Evolutionary conservation across 352 stramenopile genomes (phyloP), one percentile per base, ranked within the genome.

Genomic region (Phytopythium vexans): DNA sequence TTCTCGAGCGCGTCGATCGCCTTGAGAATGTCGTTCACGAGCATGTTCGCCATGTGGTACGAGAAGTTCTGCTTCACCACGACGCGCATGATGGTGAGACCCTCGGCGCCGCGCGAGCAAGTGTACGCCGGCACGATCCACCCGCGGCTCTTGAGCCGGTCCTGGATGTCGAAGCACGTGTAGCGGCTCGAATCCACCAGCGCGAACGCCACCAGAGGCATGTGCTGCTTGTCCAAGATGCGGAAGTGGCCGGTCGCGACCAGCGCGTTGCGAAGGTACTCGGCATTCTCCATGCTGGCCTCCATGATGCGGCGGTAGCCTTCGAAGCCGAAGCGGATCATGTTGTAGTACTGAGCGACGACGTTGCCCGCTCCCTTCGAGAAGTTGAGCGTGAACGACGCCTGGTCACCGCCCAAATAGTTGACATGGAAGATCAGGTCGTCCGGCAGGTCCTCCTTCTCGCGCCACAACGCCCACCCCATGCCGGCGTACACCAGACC

Each of bases 331-430:
- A 97, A 89, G 27, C 92, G 87, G 53, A 98, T 56, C 52, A 97
- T 89, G 74, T 97, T 97, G 75, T 97, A 97, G 65, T 96, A 97
- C 68, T 97, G 87, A 12, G 83, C 84, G 9, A 97, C 62, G 34
- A 97, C 86, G 50, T 93, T 95, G 37, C 86, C 81, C 0, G 92
- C 92, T 31, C 89, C 88, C 62, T 96, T 94, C 46, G 81, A 95
- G 49, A 98, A 98, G 75, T 98, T 97, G 37, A 98, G 83, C 52
- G 92, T 98, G 64, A 97, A 94, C 32, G 86, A 96, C 43, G 88
- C 70, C 61, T 96, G 90, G 57, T 96, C 82, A 49, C 89, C 89
- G 36, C 92, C 89, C 41, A 97, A 42, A 51, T 98, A 98, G 65
- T 97, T 95, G 3, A 97, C 88, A 56, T 95, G 87, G 69, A 96